phyloP scores from a whole-genome alignment of 2,329 filamentous ascomycete genomes.

The Raffaelea albimanens region DNA sequence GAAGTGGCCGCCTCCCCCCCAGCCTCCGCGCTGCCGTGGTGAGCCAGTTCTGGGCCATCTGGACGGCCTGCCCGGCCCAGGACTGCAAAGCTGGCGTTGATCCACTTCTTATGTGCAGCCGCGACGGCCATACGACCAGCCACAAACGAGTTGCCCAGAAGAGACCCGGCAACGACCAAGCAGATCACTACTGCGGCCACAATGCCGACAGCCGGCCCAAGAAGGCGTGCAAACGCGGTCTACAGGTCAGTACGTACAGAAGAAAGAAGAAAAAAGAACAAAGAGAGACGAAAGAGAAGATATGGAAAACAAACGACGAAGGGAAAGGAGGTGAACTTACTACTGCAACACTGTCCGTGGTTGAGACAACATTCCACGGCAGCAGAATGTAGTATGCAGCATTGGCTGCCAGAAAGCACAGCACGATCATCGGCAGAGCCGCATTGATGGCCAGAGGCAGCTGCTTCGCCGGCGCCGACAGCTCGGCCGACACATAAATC shows the following conservation, averaged over 20 bases:
- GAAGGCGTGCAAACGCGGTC: constrained; percentile 45
- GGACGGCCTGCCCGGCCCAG: constrained; percentile 32
- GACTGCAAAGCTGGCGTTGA: constrained; percentile 33
- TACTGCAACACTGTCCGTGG: constrained; percentile 53
- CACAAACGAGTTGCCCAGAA: constrained; percentile 55
- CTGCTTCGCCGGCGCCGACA: constrained; percentile 39
- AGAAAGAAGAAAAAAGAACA: background rate
- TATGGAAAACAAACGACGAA: background rate
- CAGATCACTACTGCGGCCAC: constrained; percentile 47
- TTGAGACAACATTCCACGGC: constrained; percentile 48
- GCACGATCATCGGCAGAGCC: constrained; percentile 48
- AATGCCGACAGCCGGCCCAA: constrained; percentile 44
- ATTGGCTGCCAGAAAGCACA: constrained; percentile 51
- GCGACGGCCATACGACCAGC: constrained; percentile 52
- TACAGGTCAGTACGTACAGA: constrained; percentile 16
- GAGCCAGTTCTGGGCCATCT: background rate
- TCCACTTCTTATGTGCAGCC: constrained; percentile 42
- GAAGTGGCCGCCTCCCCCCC: background rate
- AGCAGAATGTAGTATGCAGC: constrained; percentile 54
- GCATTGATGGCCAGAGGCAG: constrained; percentile 53
- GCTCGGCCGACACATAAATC: constrained; percentile 45
- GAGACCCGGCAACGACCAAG: constrained; percentile 50
- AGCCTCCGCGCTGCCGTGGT: background rate
- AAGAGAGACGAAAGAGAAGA: background rate
- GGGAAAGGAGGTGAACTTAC: constrained; percentile 26